phyloP scores from a whole-genome alignment of 805 yeast genomes.

The Cyberlindnera saturnus region DNA sequence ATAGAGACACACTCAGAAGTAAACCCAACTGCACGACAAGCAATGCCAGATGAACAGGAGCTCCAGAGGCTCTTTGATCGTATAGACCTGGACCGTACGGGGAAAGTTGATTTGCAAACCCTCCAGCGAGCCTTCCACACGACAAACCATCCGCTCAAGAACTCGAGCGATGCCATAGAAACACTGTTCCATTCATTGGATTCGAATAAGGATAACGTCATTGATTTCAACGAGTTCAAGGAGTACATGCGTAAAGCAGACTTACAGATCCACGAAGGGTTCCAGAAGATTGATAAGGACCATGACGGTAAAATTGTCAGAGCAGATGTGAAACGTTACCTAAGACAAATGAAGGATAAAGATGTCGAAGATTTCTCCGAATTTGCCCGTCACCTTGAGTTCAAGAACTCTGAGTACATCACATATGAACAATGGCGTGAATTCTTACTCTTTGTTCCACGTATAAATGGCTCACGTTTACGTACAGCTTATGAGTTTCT shows the following conservation, averaged over 20 bases:
- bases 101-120: conserved; percentile 31
- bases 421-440: conserved; percentile 85
- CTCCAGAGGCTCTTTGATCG: conserved; percentile 30
- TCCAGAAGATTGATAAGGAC: conserved; percentile 61
- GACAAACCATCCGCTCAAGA: conserved; percentile 57
- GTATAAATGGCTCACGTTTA: conserved; percentile 67
- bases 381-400: conserved; percentile 43
- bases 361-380: conserved; percentile 42
- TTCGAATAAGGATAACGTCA: conserved; percentile 45
- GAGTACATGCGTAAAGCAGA: conserved; percentile 63
- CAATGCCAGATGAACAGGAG: conserved; percentile 2
- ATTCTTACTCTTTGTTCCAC: conserved; percentile 76
- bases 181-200: conserved; percentile 57
- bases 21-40: not conserved
- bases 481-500: conserved; percentile 78
- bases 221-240: conserved; percentile 64
- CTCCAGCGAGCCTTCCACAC: conserved; percentile 33
- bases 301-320: conserved; percentile 65
- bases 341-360: conserved; percentile 46
- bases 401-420: conserved; percentile 57
- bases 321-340: conserved; percentile 61
- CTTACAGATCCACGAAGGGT: conserved; percentile 62
- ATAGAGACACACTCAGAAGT: not conserved
- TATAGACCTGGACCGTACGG: conserved; percentile 36
- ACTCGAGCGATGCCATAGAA: conserved; percentile 51